A percentile compares a stretch with the other conserved stretches of the same genome.
Conservation (phyloP, 345 rosid genomes). For the Eucalyptus cloeziana region DNA sequence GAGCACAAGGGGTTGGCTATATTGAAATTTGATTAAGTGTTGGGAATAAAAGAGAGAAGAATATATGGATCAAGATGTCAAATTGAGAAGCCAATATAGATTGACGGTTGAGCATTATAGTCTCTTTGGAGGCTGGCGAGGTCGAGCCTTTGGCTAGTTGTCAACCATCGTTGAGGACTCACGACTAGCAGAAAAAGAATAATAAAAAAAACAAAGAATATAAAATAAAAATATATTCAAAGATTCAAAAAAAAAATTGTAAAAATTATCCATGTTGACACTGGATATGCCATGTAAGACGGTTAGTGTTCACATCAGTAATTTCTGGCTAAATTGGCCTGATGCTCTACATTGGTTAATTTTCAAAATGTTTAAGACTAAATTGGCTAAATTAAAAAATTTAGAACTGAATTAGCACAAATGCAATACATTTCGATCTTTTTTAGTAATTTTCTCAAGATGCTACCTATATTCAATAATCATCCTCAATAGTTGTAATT, state of each 20-base stretch:
- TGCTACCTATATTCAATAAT: not conserved
- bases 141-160: no score
- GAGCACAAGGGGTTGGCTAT: not conserved
- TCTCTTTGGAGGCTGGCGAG: not conserved
- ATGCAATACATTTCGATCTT: rapidly evolving
- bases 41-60: not conserved
- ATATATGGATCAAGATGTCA: not conserved
- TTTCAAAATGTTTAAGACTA: rapidly evolving
- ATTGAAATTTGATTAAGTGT: not conserved
- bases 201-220: no score
- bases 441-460: rapidly evolving
- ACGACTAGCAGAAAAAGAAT: rapidly evolving
- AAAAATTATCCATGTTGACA: no score
- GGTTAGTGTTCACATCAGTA: rapidly evolving
- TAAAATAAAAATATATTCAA: no score
- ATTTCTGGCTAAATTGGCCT: rapidly evolving
- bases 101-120: not conserved
- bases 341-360: no score
- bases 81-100: not conserved
- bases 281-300: rapidly evolving
- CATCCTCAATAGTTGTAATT: not conserved
- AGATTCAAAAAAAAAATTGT: no score
- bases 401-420: no score
- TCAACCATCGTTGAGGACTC: no score
- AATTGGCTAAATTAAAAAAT: rapidly evolving